Conservation (phyloP, 257 asterid species). For the Solanum clarkiae region DNA sequence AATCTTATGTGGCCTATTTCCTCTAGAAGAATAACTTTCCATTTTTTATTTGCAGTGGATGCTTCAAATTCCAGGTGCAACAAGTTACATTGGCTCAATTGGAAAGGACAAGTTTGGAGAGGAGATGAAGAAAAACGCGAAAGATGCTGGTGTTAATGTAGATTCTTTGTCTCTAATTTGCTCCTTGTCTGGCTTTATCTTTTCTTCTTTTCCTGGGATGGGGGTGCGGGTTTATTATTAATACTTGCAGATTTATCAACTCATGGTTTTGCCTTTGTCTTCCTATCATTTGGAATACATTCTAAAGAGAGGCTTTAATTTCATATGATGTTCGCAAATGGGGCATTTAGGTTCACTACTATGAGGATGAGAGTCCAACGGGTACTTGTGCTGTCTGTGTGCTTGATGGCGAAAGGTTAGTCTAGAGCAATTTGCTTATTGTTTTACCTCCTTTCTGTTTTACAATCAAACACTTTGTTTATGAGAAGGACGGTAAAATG, state of each 20-base stretch:
- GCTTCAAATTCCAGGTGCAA: constrained; percentile 68
- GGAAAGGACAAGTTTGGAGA: constrained; percentile 80
- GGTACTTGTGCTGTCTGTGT: constrained; percentile 97
- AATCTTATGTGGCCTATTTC: background rate
- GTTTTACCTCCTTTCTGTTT: background rate
- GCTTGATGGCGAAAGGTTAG: constrained; percentile 83
- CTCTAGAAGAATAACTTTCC: background rate
- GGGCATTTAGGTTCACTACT: constrained; percentile 55
- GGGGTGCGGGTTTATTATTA: background rate
- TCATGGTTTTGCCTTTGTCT: background rate
- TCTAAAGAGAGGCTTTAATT: background rate
- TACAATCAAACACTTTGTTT: background rate
- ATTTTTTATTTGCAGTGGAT: constrained; percentile 26
- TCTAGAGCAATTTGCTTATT: background rate
- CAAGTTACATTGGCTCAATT: constrained; percentile 60
- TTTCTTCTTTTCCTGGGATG: background rate
- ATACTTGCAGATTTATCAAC: background rate
- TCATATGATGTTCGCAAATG: background rate
- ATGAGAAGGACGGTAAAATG: background rate
- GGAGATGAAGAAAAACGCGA: constrained; percentile 84
- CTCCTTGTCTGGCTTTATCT: background rate
- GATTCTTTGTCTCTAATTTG: background rate
- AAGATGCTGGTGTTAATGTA: constrained; percentile 71
- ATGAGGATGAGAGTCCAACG: constrained; percentile 81
- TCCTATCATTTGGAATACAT: background rate